A percentile compares a stretch with the other conserved stretches of the same genome.
These are phyloP conservation scores for Psilocybe cubensis DNA, from an alignment of 768 basidiomycete genomes.

Conservation along the genomic window DNA sequence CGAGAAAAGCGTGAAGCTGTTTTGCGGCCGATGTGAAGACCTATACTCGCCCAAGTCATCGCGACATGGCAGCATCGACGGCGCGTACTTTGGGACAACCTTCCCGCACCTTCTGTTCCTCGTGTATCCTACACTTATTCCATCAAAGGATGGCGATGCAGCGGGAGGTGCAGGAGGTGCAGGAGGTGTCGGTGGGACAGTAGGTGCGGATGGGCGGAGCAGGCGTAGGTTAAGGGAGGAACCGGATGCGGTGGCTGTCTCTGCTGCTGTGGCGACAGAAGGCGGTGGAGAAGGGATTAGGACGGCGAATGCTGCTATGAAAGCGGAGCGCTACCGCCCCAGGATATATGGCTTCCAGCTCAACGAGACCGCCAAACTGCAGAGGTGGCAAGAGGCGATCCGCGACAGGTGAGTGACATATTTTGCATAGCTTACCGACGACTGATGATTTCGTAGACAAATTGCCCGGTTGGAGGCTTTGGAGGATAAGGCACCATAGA, in stretches of 20 bases:
- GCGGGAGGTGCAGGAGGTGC: constrained; percentile 21
- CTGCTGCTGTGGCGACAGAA: constrained; percentile 48
- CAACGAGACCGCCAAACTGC: constrained; percentile 89
- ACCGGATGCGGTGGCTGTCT: constrained; percentile 60
- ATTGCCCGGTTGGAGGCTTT: constrained; percentile 52
- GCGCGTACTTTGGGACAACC: constrained; percentile 98
- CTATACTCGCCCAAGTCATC: constrained; percentile 98
- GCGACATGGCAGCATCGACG: constrained; percentile 96
- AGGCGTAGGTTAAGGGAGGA: constrained; percentile 50
- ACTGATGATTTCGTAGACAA: constrained; percentile 32
- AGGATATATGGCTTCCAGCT: constrained; percentile 97
- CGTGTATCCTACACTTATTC: constrained; percentile 93
- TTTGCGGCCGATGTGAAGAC: constrained; percentile 98
- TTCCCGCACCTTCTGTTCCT: constrained; percentile 98
- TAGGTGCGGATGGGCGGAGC: constrained; percentile 36
- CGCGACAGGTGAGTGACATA: constrained; percentile 70
- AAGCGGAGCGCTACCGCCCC: constrained; percentile 91
- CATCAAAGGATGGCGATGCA: constrained; percentile 36
- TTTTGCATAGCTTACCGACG: not conserved
- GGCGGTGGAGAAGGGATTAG: constrained; percentile 70
- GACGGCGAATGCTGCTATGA: constrained; percentile 82
- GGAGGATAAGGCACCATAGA: constrained; percentile 27
- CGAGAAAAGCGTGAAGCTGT: constrained; percentile 98
- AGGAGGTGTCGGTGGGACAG: too few species aligned
- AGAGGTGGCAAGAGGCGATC: constrained; percentile 95